These are phyloP conservation scores for Aureobasidium namibiae DNA, from an alignment of 2,329 filamentous ascomycete species.

Conservation along the genomic window DNA sequence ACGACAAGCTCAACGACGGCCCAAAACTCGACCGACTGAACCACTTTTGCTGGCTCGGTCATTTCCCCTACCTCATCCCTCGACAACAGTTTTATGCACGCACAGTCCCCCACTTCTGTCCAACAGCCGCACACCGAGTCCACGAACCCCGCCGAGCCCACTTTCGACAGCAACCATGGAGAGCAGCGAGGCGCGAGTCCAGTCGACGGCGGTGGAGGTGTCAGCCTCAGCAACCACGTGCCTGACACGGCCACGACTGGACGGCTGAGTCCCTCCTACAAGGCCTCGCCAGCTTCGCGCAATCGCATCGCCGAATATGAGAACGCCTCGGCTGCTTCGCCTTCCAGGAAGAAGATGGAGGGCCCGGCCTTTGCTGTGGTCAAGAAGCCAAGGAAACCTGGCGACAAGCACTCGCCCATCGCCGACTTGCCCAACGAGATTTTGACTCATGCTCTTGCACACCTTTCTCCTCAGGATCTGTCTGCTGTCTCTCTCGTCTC, in stretches of 20 bases:
- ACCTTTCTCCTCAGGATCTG: constrained; percentile 78
- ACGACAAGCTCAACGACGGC: neutral
- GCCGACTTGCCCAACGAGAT: constrained; percentile 79
- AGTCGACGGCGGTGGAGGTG: constrained; percentile 23
- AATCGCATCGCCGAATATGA: constrained; percentile 51
- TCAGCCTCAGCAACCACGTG: constrained; percentile 19
- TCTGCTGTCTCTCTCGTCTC: constrained; percentile 78
- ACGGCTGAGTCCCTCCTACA: constrained; percentile 22
- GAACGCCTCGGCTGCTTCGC: constrained; percentile 32
- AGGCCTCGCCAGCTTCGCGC: constrained; percentile 19
- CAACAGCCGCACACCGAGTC: constrained; percentile 36
- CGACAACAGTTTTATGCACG: constrained; percentile 54
- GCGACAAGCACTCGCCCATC: constrained; percentile 41
- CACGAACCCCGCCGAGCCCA: constrained; percentile 28
- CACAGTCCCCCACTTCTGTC: constrained; percentile 46
- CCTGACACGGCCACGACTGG: constrained; percentile 21
- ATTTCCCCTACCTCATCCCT: constrained; percentile 24
- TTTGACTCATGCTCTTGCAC: constrained; percentile 81
- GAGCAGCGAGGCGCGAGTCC: constrained; percentile 35
- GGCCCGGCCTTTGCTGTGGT: constrained; percentile 46
- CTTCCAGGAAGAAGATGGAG: constrained; percentile 31
- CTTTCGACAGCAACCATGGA: constrained; percentile 51
- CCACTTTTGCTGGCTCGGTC: constrained; percentile 51
- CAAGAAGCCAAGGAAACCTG: constrained; percentile 36
- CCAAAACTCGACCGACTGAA: constrained; percentile 35